Evolutionary conservation across 2,329 filamentous ascomycete species (phyloP), one percentile per base, ranked within the genome.

Genomic region (Aspergillus cejpii): DNA sequence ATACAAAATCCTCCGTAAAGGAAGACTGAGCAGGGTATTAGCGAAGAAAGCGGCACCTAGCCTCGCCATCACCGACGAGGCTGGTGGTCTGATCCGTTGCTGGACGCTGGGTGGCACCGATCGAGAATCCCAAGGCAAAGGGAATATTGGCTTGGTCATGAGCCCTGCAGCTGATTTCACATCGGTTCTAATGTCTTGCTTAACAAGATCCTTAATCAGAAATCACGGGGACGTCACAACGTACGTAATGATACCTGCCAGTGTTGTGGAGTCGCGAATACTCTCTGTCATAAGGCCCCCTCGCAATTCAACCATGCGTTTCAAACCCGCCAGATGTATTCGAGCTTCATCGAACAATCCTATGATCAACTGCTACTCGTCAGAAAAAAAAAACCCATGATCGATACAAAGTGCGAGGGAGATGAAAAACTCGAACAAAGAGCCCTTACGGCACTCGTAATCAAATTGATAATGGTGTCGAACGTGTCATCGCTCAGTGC

Each of bases 301-400:
- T 5, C 65, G 60, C n/a, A 64, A 47, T 3, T 64, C 61, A 10
- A 69, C 63, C 61, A 69, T 65, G 8, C 54, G 57, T 43, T 60
- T 61, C 8, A 71, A 54, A 3, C 66, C 66, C 24, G 55, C 53
- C 6, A 70, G 53, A 48, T 72, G 68, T 17, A 70, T 61, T 29
- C 56, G 58, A 12, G 63, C 63, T 52, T 69, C 66, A 29, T 60
- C 57, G 41, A 68, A 68, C 27, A 64, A 52, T 7, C 65, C 67
- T 37, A 65, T 55, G 15, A 68, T 64, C 39, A 67, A 48, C 64
- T 67, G 26, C 14, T 7, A 7, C 24, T n/a, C 12, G 31, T 57
- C 38, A 58, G 52, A 40, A 28, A 6, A 15, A 12, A 24, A 29
- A n/a, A 24, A 3, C 7, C 17, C 8, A 33, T 11, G 11, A 11